Percentiles rank a stretch among this genome's conserved stretches.
Evolutionary conservation across 768 basidiomycete species (phyloP).

Genomic region (Rhodotorula babjevae): DNA sequence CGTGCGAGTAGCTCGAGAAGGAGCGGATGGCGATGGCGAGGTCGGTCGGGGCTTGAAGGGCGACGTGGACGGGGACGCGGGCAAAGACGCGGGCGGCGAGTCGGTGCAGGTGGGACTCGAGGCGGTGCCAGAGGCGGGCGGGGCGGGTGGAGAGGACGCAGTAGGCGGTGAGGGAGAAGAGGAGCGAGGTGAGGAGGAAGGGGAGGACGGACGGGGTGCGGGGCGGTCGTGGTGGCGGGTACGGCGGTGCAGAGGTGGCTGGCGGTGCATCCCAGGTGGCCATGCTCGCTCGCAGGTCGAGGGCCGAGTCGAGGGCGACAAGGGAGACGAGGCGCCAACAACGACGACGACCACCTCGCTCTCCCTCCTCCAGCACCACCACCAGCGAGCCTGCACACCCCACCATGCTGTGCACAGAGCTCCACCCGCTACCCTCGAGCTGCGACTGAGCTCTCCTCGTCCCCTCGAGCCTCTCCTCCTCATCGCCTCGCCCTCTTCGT

Average conservation of each 20-base stretch:
- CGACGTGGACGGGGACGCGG: conserved; percentile 2
- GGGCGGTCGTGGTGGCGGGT: neutral
- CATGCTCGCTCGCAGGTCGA: neutral
- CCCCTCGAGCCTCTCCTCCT: no score
- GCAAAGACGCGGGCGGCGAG: neutral
- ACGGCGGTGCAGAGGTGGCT: no score
- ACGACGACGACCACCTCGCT: no score
- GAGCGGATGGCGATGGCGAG: conserved; percentile 19
- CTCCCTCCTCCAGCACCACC: no score
- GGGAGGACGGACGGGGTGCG: conserved; percentile 1
- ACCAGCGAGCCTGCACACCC: no score
- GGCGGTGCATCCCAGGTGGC: neutral
- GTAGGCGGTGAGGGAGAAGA: conserved; percentile 18
- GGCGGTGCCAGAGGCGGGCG: neutral
- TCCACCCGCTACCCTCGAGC: no score
- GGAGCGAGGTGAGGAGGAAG: conserved; percentile 16
- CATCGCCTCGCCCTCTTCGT: no score
- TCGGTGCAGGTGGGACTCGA: neutral
- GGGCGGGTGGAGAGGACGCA: neutral
- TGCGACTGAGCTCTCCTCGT: no score
- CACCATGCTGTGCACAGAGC: no score
- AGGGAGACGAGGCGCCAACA: no score
- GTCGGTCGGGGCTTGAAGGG: conserved; percentile 12
- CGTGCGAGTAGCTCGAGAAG: conserved; percentile 6
- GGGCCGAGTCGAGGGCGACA: no score